phyloP scores from a whole-genome alignment of 1,284 basidiomycete genomes.

The Taiwanofungus camphoratus region DNA sequence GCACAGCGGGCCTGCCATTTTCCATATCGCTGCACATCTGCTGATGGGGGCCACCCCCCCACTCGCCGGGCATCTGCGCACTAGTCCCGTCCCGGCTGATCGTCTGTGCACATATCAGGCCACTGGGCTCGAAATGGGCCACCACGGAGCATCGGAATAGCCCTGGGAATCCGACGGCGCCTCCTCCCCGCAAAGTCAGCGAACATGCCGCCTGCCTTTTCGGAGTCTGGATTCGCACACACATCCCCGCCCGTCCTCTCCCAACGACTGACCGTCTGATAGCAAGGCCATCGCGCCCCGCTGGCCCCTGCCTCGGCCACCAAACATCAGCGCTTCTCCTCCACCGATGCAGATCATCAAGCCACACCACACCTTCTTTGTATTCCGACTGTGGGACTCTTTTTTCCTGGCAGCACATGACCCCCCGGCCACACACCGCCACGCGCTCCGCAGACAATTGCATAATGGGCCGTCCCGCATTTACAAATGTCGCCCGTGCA shows the following conservation, averaged over 20 bases:
- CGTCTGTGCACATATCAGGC: constrained; percentile 7
- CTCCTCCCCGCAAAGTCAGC: constrained; percentile 4
- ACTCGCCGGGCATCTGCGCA: neutral
- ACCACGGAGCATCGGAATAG: constrained; percentile 3
- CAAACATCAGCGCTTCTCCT: neutral
- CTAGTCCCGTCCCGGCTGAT: constrained; percentile 1
- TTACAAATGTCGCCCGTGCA: constrained; percentile 1
- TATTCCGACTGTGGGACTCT: constrained; percentile 2
- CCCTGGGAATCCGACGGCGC: constrained; percentile 7
- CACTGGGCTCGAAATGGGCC: neutral
- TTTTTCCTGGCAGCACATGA: constrained; percentile 6
- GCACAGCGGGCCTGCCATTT: neutral
- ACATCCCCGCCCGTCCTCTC: neutral
- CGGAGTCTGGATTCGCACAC: constrained; percentile 1
- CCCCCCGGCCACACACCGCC: neutral
- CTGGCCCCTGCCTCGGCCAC: constrained; percentile 2
- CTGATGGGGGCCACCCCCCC: neutral
- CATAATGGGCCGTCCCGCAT: neutral
- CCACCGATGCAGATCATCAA: neutral
- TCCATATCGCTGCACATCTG: neutral
- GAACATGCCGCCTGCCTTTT: neutral
- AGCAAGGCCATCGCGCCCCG: neutral
- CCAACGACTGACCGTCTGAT: neutral
- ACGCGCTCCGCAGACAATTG: neutral
- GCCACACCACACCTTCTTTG: neutral